A percentile compares a stretch with the other conserved stretches of the same genome.
These are phyloP conservation scores for Apiospora koreana DNA, from an alignment of 2,329 filamentous ascomycete genomes.

Conservation along the genomic window DNA sequence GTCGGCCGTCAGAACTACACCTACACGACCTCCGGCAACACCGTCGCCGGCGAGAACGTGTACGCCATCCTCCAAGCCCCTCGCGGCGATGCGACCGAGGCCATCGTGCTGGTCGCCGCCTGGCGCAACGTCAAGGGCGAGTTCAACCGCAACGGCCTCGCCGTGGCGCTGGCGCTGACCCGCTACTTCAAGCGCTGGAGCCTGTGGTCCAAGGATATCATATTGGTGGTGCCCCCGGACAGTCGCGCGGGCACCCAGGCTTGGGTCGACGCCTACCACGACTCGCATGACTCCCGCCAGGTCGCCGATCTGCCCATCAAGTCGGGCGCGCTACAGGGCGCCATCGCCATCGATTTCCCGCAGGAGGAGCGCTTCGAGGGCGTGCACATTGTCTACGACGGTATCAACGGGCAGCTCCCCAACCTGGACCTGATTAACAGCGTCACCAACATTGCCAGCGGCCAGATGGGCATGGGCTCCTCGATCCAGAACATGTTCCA, in stretches of 20 bases:
- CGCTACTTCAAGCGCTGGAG: constrained; percentile 98
- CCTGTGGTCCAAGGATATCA: constrained; percentile 98
- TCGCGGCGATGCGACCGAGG: constrained; percentile 93
- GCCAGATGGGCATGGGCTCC: constrained; percentile 88
- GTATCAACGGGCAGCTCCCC: constrained; percentile 90
- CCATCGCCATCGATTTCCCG: constrained; percentile 90
- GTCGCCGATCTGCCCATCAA: constrained; percentile 83
- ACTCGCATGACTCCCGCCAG: constrained; percentile 71
- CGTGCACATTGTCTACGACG: constrained; percentile 91
- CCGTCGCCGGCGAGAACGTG: constrained; percentile 80
- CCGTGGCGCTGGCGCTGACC: constrained; percentile 81
- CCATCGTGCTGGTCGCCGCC: constrained; percentile 87
- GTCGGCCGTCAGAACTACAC: constrained; percentile 85
- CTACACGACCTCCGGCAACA: constrained; percentile 76
- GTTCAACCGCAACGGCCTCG: constrained; percentile 84
- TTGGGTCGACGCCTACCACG: constrained; percentile 97
- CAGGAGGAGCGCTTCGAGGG: constrained; percentile 83
- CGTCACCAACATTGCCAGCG: constrained; percentile 80
- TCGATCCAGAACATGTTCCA: constrained; percentile 84
- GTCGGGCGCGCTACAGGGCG: constrained; percentile 89
- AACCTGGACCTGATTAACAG: constrained; percentile 97
- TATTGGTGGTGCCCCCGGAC: constrained; percentile 86
- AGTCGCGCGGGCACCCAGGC: constrained; percentile 89
- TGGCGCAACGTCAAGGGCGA: constrained; percentile 81
- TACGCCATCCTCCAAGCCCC: constrained; percentile 94